phyloP scores from a whole-genome alignment of 2,329 filamentous ascomycete species.

The Dryadomyces quercus-mongolicae region DNA sequence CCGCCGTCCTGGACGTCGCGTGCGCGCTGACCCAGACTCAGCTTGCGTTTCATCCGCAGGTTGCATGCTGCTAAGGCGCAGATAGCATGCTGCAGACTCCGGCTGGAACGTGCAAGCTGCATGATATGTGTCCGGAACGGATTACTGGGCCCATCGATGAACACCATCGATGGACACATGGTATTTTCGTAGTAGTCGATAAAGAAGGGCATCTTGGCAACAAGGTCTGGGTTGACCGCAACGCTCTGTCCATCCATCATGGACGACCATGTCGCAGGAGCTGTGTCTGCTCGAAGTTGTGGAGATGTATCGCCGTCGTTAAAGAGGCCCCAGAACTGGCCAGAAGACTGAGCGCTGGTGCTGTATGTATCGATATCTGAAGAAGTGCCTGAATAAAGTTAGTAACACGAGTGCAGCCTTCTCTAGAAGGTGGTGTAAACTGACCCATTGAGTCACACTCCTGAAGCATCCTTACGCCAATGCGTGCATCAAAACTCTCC shows the following conservation, averaged over 20 bases:
- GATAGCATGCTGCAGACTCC: conserved; percentile 83
- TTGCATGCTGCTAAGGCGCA: conserved; percentile 85
- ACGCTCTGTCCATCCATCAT: conserved; percentile 31
- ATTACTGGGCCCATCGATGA: conserved; percentile 76
- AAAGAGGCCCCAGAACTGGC: conserved; percentile 33
- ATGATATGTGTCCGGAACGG: conserved; percentile 78
- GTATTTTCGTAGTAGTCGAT: conserved; percentile 90
- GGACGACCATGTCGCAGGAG: conserved; percentile 25
- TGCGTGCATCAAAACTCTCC: conserved; percentile 43
- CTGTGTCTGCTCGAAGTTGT: conserved; percentile 23
- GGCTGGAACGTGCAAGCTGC: conserved; percentile 62
- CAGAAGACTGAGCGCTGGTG: conserved; percentile 35
- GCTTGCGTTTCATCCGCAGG: conserved; percentile 67
- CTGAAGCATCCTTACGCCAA: conserved; percentile 39
- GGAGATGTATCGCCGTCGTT: conserved; percentile 33
- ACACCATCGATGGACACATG: conserved; percentile 84
- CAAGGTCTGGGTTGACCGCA: conserved; percentile 49
- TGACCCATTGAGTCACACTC: conserved; percentile 46
- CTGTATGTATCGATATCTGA: conserved; percentile 41
- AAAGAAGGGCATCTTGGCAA: conserved; percentile 73
- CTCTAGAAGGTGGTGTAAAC: conserved; percentile 16
- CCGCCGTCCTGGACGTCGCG: conserved; percentile 35
- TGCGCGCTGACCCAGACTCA: conserved; percentile 45
- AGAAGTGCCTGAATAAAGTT: conserved; percentile 12
- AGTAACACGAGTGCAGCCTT: neutral